A percentile compares a stretch with the other conserved stretches of the same genome.
Conservation (phyloP, 2,329 filamentous ascomycete genomes). For the Sporothrix brunneoviolacea region DNA sequence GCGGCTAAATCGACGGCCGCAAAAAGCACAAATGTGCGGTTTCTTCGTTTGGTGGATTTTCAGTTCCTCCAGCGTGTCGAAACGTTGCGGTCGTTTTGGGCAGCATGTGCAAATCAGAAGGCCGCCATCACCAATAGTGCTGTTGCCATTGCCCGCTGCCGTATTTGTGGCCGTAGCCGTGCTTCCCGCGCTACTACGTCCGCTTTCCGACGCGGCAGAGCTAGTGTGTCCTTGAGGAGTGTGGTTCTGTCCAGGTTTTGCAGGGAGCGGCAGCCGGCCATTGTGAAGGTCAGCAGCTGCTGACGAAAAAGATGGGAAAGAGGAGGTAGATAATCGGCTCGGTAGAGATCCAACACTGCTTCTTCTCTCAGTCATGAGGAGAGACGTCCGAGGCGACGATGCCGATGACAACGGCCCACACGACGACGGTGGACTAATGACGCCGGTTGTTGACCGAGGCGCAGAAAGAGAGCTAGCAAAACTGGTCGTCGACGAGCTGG, state of each 20-base stretch:
- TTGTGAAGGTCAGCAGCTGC: background rate
- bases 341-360: conserved; percentile 18
- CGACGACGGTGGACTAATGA: conserved; percentile 15
- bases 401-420: conserved; percentile 14
- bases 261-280: background rate
- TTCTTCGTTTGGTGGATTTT: conserved; percentile 18
- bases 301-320: conserved; percentile 14
- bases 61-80: conserved; percentile 16
- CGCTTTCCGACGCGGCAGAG: background rate
- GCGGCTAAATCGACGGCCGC: conserved; percentile 17
- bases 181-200: background rate
- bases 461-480: conserved; percentile 17
- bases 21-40: conserved; percentile 21
- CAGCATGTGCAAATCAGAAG: conserved; percentile 16
- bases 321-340: conserved; percentile 17
- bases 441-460: conserved; percentile 11
- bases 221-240: background rate
- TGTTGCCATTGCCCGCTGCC: background rate
- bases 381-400: conserved; percentile 17
- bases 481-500: conserved; percentile 19
- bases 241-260: background rate
- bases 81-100: conserved; percentile 18
- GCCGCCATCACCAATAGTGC: background rate
- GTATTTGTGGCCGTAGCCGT: conserved; percentile 3
- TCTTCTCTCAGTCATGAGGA: conserved; percentile 15